A percentile compares a stretch with the other conserved stretches of the same genome.
phyloP scores from a whole-genome alignment of 345 rosid species.

The Arabidopsis suecica region DNA sequence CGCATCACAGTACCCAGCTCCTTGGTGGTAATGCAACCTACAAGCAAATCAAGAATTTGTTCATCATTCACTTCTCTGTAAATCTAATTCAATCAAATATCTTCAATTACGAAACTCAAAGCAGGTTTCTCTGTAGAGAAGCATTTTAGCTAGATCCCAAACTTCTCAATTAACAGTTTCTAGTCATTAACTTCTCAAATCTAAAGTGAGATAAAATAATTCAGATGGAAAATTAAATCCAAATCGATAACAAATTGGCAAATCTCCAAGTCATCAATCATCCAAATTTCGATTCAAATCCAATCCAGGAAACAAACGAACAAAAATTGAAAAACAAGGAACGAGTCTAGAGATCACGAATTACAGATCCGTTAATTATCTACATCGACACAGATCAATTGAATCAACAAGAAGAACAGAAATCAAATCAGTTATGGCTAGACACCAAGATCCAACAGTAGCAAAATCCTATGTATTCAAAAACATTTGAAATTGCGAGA shows the following conservation, averaged over 20 bases:
- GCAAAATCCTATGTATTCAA: not conserved
- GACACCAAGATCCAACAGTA: conserved; percentile 3
- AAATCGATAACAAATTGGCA: conserved; percentile 1
- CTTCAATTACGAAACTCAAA: not conserved
- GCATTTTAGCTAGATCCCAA: conserved; percentile 4
- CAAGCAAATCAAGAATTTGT: conserved; percentile 3
- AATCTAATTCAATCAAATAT: not conserved
- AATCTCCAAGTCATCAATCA: conserved; percentile 7
- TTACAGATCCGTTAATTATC: conserved; percentile 33
- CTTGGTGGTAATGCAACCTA: conserved; percentile 89
- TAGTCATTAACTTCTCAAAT: not conserved
- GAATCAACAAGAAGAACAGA: conserved; percentile 7
- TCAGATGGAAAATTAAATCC: not conserved
- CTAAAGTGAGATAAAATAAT: not conserved
- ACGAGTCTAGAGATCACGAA: conserved; percentile 5
- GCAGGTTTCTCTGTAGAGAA: not conserved
- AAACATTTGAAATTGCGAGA: not conserved
- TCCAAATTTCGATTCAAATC: not conserved
- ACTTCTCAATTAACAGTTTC: not conserved
- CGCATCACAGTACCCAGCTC: conserved; percentile 91
- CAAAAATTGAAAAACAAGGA: not conserved
- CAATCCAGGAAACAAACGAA: conserved; percentile 2
- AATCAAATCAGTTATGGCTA: conserved; percentile 4
- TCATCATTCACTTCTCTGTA: not conserved
- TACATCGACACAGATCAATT: conserved; percentile 10